These are phyloP conservation scores for Alternaria sp. DNA, from an alignment of 2,329 filamentous ascomycete genomes.

Conservation along the genomic window DNA sequence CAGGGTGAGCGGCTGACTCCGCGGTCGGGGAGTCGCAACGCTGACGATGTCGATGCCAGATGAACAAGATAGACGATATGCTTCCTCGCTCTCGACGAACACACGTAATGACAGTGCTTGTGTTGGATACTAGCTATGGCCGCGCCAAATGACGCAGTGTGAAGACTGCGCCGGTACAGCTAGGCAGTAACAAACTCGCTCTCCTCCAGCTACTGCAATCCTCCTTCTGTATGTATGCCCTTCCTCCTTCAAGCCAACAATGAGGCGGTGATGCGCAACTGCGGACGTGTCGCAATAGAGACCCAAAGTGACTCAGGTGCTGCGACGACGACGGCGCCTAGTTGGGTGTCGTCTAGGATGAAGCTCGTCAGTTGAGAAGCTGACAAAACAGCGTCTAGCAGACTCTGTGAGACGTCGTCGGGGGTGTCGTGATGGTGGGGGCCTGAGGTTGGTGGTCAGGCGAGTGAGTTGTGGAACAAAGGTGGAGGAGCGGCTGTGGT, in stretches of 20 bases:
- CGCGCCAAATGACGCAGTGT: slow-evolving; percentile 42
- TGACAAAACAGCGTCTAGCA: neutral
- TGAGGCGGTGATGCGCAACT: slow-evolving; percentile 24
- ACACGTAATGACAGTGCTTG: slow-evolving; percentile 50
- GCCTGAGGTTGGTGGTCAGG: slow-evolving; percentile 11
- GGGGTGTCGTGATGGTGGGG: neutral
- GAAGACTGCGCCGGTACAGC: slow-evolving; percentile 39
- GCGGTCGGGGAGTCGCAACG: slow-evolving; percentile 32
- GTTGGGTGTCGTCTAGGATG: slow-evolving; percentile 1
- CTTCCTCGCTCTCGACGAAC: slow-evolving; percentile 50
- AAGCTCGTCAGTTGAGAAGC: neutral
- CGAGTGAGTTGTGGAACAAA: slow-evolving; percentile 8
- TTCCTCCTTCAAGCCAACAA: slow-evolving; percentile 39
- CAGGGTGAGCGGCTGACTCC: slow-evolving; percentile 30
- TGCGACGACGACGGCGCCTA: neutral
- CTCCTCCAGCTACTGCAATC: slow-evolving; percentile 43
- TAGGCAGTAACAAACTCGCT: slow-evolving; percentile 42
- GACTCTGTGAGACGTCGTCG: neutral
- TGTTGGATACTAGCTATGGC: slow-evolving; percentile 58
- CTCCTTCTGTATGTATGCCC: slow-evolving; percentile 33
- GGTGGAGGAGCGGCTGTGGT: slow-evolving; percentile 2
- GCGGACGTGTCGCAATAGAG: slow-evolving; percentile 16
- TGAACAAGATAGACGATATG: slow-evolving; percentile 48
- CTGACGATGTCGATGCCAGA: slow-evolving; percentile 37
- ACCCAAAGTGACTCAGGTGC: neutral